phyloP scores from a whole-genome alignment of 495 filamentous ascomycete species.

The Extremus antarcticus region DNA sequence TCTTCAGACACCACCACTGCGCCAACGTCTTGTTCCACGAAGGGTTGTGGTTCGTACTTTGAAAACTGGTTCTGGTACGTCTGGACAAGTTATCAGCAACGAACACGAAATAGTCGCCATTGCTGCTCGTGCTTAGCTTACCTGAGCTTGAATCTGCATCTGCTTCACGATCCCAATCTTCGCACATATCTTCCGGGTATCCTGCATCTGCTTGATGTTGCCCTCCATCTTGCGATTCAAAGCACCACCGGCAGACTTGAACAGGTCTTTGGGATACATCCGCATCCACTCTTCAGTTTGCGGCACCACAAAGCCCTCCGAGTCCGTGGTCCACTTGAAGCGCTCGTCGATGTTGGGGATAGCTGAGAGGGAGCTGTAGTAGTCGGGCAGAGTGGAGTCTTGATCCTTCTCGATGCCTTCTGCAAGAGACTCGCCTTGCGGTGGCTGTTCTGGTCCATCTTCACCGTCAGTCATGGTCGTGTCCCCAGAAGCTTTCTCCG shows the following conservation, averaged over 20 bases:
- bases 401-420: slow-evolving; percentile 85
- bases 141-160: slow-evolving; percentile 97
- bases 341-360: slow-evolving; percentile 72
- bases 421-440: slow-evolving; percentile 60
- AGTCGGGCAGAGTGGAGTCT: slow-evolving; percentile 72
- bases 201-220: slow-evolving; percentile 93
- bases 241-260: slow-evolving; percentile 63
- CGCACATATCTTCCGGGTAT: slow-evolving; percentile 87
- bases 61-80: slow-evolving; percentile 97
- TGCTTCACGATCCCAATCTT: slow-evolving; percentile 98
- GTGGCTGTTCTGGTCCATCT: slow-evolving; percentile 36
- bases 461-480: slow-evolving; percentile 33
- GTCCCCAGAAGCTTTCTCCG: slow-evolving; percentile 33
- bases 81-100: slow-evolving; percentile 36
- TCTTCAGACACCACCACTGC: slow-evolving; percentile 78
- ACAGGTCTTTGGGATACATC: slow-evolving; percentile 61
- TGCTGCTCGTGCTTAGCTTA: too few species aligned
- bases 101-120: too few species aligned
- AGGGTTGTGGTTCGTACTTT: slow-evolving; percentile 89
- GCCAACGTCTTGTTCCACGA: slow-evolving; percentile 72
- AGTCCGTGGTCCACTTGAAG: slow-evolving; percentile 77
- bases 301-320: slow-evolving; percentile 75
- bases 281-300: slow-evolving; percentile 70
- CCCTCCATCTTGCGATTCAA: slow-evolving; percentile 72
- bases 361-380: slow-evolving; percentile 77